phyloP scores from a whole-genome alignment of 129 eudicot genomes.

The Daucus carota region DNA sequence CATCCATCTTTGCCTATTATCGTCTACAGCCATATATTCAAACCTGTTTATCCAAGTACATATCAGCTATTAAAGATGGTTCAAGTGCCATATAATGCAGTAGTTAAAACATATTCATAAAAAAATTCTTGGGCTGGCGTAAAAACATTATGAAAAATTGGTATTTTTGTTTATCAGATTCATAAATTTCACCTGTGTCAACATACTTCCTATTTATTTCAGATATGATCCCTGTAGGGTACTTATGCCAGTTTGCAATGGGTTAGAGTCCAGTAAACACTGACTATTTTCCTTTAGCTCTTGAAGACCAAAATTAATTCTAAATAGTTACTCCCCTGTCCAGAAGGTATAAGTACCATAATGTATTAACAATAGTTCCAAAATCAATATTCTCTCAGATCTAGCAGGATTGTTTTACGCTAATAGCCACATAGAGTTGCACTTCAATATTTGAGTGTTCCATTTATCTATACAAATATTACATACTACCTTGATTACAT shows the following conservation, averaged over 20 bases:
- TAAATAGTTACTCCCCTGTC: neutral
- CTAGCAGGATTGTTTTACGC: neutral
- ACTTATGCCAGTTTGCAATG: no score
- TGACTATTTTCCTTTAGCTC: no score
- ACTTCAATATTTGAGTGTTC: neutral
- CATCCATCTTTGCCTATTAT: constrained; percentile 61
- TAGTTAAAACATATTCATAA: neutral
- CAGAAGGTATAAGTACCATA: neutral
- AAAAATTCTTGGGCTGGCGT: no score
- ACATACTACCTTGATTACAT: neutral
- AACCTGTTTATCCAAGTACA: constrained; percentile 36
- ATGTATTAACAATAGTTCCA: neutral
- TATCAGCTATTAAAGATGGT: neutral
- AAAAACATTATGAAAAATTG: no score
- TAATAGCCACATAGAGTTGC: neutral
- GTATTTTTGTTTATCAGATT: no score
- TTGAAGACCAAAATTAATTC: no score
- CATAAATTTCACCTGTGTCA: no score
- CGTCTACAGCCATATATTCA: constrained; percentile 78
- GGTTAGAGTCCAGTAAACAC: no score
- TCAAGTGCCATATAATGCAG: neutral
- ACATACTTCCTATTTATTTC: no score
- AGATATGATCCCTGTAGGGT: no score
- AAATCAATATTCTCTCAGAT: neutral
- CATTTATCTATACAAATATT: no score